These are phyloP conservation scores for Wickerhamomyces hampshirensis DNA, from an alignment of 805 yeast species.

Conservation along the genomic window DNA sequence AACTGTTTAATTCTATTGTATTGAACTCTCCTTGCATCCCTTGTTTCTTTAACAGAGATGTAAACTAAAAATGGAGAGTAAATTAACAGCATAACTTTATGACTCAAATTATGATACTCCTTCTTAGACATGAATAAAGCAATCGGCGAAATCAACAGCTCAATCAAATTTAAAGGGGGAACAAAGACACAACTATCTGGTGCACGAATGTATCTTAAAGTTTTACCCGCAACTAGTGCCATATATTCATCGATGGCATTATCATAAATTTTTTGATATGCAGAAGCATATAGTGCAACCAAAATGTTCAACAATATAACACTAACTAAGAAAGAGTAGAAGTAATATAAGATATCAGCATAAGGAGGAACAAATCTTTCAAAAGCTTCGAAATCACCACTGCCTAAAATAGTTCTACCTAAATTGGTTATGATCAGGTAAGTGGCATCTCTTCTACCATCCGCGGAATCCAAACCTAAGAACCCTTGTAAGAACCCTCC, in stretches of 20 bases:
- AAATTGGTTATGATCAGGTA: conserved; percentile 56
- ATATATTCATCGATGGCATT: conserved; percentile 83
- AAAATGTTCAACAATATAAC: conserved; percentile 77
- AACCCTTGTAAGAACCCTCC: conserved; percentile 85
- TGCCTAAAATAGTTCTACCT: conserved; percentile 69
- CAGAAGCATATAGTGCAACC: conserved; percentile 80
- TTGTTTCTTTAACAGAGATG: conserved; percentile 60
- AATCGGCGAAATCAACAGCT: conserved; percentile 45
- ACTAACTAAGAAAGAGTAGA: conserved; percentile 69
- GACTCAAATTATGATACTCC: conserved; percentile 38
- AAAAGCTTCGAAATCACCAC: conserved; percentile 66
- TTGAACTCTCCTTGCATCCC: conserved; percentile 61
- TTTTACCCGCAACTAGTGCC: conserved; percentile 80
- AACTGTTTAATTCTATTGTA: conserved; percentile 62
- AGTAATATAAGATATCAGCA: conserved; percentile 73
- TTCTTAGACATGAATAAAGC: conserved; percentile 35
- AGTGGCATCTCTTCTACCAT: conserved; percentile 77
- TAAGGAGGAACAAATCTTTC: conserved; percentile 78
- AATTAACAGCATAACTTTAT: conserved; percentile 54
- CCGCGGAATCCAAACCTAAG: conserved; percentile 81
- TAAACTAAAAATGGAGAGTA: conserved; percentile 64
- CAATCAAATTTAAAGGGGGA: conserved; percentile 79
- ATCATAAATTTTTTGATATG: conserved; percentile 74
- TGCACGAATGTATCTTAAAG: conserved; percentile 78
- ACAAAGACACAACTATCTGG: conserved; percentile 84